Evolutionary conservation across 2,329 filamentous ascomycete genomes (phyloP).

Genomic region (Escovopsis weberi): DNA sequence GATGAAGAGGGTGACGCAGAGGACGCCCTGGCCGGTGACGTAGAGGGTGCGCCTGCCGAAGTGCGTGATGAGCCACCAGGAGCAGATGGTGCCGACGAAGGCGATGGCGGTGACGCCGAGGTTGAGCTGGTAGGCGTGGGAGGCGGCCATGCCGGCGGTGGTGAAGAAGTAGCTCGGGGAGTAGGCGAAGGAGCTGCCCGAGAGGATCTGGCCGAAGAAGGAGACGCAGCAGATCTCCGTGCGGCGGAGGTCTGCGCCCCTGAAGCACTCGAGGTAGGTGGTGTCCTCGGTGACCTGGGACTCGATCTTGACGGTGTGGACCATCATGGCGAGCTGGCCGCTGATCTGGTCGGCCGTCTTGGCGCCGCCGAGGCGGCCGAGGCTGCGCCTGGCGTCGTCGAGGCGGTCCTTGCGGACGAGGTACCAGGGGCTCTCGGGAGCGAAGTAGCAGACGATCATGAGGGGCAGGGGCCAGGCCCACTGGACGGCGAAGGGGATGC

Average conservation of each 20-base stretch:
- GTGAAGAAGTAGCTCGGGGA: too few species aligned
- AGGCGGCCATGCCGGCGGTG: too few species aligned
- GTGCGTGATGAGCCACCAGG: conserved; percentile 28
- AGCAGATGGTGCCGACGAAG: conserved; percentile 24
- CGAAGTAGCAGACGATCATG: conserved; percentile 22
- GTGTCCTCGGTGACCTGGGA: conserved; percentile 19
- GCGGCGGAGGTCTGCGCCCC: conserved; percentile 29
- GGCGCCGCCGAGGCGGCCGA: too few species aligned
- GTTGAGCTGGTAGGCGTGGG: too few species aligned
- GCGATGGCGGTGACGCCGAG: too few species aligned
- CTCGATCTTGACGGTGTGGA: conserved; percentile 26
- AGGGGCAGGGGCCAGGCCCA: conserved; percentile 32
- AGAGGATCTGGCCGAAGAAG: too few species aligned
- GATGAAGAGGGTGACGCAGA: conserved; percentile 21
- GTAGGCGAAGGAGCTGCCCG: too few species aligned
- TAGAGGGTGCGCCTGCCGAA: conserved; percentile 31
- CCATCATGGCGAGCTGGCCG: conserved; percentile 22
- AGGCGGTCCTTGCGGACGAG: too few species aligned
- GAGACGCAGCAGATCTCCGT: conserved; percentile 30
- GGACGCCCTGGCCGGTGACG: conserved; percentile 19
- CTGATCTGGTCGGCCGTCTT: too few species aligned
- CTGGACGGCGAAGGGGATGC: conserved; percentile 32
- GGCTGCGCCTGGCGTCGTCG: too few species aligned
- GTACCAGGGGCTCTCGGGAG: conserved; percentile 21
- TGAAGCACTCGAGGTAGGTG: conserved; percentile 29